Base-by-base conservation (phyloP, 108 stramenopile species). In the Schizochytrium sp. region DNA sequence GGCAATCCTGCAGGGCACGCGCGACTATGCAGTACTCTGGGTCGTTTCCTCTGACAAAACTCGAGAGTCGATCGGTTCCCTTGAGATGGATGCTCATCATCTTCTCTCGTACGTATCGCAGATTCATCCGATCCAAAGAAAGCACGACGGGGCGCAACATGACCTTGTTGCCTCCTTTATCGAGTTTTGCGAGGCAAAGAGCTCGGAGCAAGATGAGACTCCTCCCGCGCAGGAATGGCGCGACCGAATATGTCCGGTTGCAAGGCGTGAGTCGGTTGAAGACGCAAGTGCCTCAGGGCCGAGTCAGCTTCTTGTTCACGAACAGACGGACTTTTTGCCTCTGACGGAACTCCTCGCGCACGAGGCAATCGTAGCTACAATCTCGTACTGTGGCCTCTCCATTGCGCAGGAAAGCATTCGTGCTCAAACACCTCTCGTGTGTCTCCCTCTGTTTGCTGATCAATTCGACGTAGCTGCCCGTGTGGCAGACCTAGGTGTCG, bases 401-500 rank as follows among this genome's bases (percentile, higher is more conserved):
- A 53, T 53, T 23, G 76, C 51, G n/a, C 76, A 83, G 51, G 76
- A 83, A 23, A 53, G 45, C 48, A 83, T 83, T 23, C 51, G 45
- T 0, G 76, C 76, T 1, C 19, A 53, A 25, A 83, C 45, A 23
- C 45, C 51, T 12, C 76, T 83, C 25, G 45, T 83, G 19, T 83
- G 76, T 28, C 48, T 83, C 51, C 76, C 76, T 6, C 51, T 53
- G 10, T 83, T 53, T 34, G 76, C 76, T 6, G 76, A 83, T 45
- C 76, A 83, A 45, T 83, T 83, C 23, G 76, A 83, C 51, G 76
- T 83, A 6, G 76, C 76, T 8, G 45, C 76, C 19, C 76, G 76
- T 12, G 76, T 83, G 48, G 76, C n/a, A 6, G 76, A 83, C 48
- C 48, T 53, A 8, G 76, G 76, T 1, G 76, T 83, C n/a, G 76